Percentiles rank a stretch among this genome's conserved stretches.
Evolutionary conservation across 2,329 filamentous ascomycete genomes (phyloP).

Genomic region (Pseudophaeomoniella oleicola): DNA sequence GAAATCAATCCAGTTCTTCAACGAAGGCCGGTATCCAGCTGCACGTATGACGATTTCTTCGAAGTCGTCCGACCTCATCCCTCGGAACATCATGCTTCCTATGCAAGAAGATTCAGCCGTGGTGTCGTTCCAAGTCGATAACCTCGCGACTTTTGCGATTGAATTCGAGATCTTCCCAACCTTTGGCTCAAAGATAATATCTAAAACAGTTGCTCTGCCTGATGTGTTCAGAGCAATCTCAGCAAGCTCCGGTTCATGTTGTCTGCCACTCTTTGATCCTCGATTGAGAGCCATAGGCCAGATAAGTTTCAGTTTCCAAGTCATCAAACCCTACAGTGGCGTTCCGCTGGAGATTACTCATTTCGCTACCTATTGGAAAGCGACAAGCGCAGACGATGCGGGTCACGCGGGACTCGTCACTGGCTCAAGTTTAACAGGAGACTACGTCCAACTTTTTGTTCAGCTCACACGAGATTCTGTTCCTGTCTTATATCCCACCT

Average conservation of each 20-base stretch:
- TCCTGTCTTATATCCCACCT: constrained; percentile 75
- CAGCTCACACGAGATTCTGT: constrained; percentile 80
- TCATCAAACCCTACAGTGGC: constrained; percentile 90
- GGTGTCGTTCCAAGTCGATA: constrained; percentile 92
- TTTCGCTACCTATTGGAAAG: constrained; percentile 99
- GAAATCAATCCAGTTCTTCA: constrained; percentile 84
- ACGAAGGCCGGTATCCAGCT: constrained; percentile 90
- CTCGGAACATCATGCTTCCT: constrained; percentile 85
- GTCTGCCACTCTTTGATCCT: constrained; percentile 83
- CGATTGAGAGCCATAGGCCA: constrained; percentile 82
- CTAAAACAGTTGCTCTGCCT: constrained; percentile 82
- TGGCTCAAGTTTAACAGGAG: constrained; percentile 87
- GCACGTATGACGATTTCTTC: constrained; percentile 91
- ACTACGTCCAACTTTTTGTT: constrained; percentile 83
- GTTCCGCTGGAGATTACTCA: constrained; percentile 91
- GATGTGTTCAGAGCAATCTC: constrained; percentile 65
- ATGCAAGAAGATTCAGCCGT: constrained; percentile 92
- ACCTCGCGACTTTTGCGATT: constrained; percentile 78
- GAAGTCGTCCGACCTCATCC: constrained; percentile 89
- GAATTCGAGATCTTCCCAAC: constrained; percentile 97
- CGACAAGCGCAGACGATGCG: constrained; percentile 80
- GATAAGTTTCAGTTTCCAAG: constrained; percentile 85
- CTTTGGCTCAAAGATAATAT: constrained; percentile 94
- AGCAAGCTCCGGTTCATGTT: constrained; percentile 66
- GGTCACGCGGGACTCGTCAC: constrained; percentile 80